These are phyloP conservation scores for Trichosporon faecale DNA, from an alignment of 1,284 basidiomycete species.

Conservation along the genomic window DNA sequence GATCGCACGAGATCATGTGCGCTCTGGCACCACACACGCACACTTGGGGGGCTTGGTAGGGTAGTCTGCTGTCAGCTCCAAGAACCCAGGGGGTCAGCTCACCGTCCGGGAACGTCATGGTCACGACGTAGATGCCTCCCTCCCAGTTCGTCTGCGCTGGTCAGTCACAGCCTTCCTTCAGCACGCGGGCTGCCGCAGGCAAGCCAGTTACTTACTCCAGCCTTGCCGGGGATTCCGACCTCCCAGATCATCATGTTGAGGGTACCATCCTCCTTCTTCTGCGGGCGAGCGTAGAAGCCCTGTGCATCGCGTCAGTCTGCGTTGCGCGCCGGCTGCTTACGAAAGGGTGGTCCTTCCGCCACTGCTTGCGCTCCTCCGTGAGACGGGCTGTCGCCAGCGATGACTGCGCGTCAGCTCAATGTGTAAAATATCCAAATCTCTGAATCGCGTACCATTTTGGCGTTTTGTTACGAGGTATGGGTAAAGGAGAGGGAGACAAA, in stretches of 20 bases:
- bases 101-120: conserved; percentile 95
- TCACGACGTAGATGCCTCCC: conserved; percentile 86
- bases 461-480: not conserved
- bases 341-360: conserved; percentile 98
- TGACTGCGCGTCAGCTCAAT: conserved; percentile 19
- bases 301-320: conserved; percentile 46
- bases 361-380: conserved; percentile 95
- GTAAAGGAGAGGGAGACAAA: not conserved
- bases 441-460: not conserved
- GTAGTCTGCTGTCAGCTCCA: conserved; percentile 46
- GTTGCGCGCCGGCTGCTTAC: conserved; percentile 58
- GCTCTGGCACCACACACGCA: conserved; percentile 22
- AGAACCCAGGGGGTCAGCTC: too few species aligned
- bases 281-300: conserved; percentile 95
- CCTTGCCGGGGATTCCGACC: conserved; percentile 88
- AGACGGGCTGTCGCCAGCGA: conserved; percentile 45
- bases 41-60: conserved; percentile 53
- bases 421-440: not conserved
- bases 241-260: conserved; percentile 99
- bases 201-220: conserved; percentile 60
- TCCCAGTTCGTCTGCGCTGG: conserved; percentile 85
- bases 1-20: not conserved
- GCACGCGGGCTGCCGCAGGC: too few species aligned
- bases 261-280: conserved; percentile 83
- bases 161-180: conserved; percentile 24